Base-by-base conservation (phyloP, 108 stramenopile genomes). In the Skeletonema costatum region DNA sequence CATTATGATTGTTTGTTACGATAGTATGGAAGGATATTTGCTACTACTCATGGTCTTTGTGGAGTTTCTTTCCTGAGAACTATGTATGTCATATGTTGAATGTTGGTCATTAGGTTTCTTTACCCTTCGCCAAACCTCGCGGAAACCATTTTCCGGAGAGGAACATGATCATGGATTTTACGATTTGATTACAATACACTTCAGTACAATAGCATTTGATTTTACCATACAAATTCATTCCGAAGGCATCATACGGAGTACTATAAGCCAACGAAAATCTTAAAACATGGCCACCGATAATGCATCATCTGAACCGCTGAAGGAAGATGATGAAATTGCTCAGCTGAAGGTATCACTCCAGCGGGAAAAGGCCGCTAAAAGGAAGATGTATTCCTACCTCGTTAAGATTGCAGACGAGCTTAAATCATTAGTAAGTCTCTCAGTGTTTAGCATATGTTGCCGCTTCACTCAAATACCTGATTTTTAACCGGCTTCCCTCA, bases 381-480 rank as follows among this genome's bases (percentile, higher is more conserved):
- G 90, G 14, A 92, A 94, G 69, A 85, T 94, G 50, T 94, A 85
- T 81, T 72, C 73, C 66, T 85, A 87, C 38, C 77, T 94, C 16
- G 89, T 92, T 67, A 92, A 90, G 67, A 76, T 94, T 35, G 91
- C 90, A n/a, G 76, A 89, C 44, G 93, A 94, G 42, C 44, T 94
- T 29, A 87, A 90, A 60, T 53, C 66, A 1, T 50, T 74, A 11
- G 44, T 46, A n/a, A 46, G 44, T n/a, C 16, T 5, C 11, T 42
- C 44, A 46, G 16, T 46, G 44, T n/a, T 16, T 39, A n/a, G 14
- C 44, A n/a, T 2, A 2, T 46, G 44, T 46, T 41, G 11, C 16
- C 16, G 44, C 16, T 46, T n/a, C 16, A 2, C 16, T 46, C 16
- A 46, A 46, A 46, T n/a, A 16, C 16, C 16, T n/a, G 16, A 46